phyloP scores from a whole-genome alignment of 169 alveolate species.

The Ichthyophthirius multifiliis region DNA sequence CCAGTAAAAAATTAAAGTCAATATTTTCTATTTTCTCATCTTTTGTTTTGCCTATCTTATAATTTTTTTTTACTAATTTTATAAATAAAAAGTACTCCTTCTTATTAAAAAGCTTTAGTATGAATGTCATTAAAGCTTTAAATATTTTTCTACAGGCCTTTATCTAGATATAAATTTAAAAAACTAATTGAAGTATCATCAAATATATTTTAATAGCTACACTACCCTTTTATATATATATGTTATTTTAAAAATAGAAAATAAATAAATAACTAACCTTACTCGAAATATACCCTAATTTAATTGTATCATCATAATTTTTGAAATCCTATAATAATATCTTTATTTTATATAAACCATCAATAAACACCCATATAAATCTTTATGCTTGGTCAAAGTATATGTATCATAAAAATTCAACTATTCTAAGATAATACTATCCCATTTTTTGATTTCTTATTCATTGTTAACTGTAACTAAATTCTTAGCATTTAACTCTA shows the following conservation, averaged over 20 bases:
- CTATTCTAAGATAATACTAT: conserved; percentile 15
- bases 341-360: conserved; percentile 37
- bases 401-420: conserved; percentile 40
- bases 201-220: conserved; percentile 56
- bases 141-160: conserved; percentile 20
- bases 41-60: background rate
- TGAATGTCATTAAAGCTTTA: conserved; percentile 50
- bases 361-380: conserved; percentile 49
- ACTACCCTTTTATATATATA: conserved; percentile 64
- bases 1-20: background rate
- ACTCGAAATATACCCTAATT: conserved; percentile 2
- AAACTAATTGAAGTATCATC: conserved; percentile 52
- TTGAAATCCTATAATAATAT: conserved; percentile 29
- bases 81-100: conserved; percentile 5
- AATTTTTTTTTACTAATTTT: background rate
- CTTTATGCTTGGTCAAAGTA: conserved; percentile 47
- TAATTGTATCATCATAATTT: conserved; percentile 46
- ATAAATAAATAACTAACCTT: conserved; percentile 18
- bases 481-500: conserved; percentile 12
- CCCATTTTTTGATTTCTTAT: conserved; percentile 31
- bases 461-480: conserved; percentile 42
- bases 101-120: conserved; percentile 36
- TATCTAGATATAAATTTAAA: conserved; percentile 55
- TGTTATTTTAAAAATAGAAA: conserved; percentile 49
- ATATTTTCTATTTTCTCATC: background rate